A percentile compares a stretch with the other conserved stretches of the same genome.
Evolutionary conservation across 2,329 filamentous ascomycete genomes (phyloP).

Genomic region (Colletotrichum costaricense): DNA sequence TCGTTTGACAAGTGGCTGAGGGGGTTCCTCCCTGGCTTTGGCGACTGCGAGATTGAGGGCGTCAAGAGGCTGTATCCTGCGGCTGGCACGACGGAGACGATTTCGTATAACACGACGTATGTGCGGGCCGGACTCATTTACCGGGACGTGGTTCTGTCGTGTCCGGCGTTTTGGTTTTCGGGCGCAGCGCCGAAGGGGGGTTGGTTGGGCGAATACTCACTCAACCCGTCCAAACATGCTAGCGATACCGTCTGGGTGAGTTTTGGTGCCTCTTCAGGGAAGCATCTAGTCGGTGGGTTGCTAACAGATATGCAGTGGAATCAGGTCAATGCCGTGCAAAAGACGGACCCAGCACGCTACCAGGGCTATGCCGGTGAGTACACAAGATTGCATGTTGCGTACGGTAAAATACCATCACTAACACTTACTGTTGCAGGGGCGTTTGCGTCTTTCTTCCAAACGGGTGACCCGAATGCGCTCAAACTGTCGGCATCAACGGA

Average conservation of each 20-base stretch:
- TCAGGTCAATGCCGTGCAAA: slow-evolving; percentile 62
- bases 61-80: slow-evolving; percentile 60
- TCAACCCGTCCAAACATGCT: slow-evolving; percentile 68
- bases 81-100: slow-evolving; percentile 57
- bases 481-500: slow-evolving; percentile 61
- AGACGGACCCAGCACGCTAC: slow-evolving; percentile 64
- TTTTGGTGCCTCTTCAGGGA: slow-evolving; percentile 13
- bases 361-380: slow-evolving; percentile 55
- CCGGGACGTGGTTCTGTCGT: slow-evolving; percentile 68
- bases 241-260: slow-evolving; percentile 67
- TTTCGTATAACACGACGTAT: slow-evolving; percentile 62
- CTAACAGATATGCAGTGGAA: slow-evolving; percentile 60
- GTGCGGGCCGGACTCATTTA: slow-evolving; percentile 67
- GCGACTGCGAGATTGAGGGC: slow-evolving; percentile 47
- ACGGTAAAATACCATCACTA: neutral
- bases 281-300: neutral
- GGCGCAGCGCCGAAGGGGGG: slow-evolving; percentile 54
- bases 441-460: slow-evolving; percentile 70
- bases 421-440: slow-evolving; percentile 54
- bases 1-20: slow-evolving; percentile 65
- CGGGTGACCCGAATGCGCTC: slow-evolving; percentile 66
- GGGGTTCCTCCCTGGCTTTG: slow-evolving; percentile 64
- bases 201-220: slow-evolving; percentile 70
- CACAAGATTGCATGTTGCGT: slow-evolving; percentile 14
- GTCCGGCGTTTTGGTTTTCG: slow-evolving; percentile 69